phyloP scores from a whole-genome alignment of 192 early-diverging fungal genomes.

The Gigaspora rosea region DNA sequence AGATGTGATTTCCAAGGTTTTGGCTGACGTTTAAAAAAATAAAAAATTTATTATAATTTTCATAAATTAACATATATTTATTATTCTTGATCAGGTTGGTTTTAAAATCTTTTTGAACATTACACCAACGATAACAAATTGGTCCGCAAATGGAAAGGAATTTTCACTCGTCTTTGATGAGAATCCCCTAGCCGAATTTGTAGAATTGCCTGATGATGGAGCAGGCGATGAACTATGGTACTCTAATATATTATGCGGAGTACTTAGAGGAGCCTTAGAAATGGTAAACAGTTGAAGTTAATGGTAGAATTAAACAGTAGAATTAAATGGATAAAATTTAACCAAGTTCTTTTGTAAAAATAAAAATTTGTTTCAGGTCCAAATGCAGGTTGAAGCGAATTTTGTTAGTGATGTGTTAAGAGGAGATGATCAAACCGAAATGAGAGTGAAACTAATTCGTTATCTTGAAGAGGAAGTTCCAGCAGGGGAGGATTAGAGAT shows the following conservation, averaged over 20 bases:
- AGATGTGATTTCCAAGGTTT: constrained; percentile 93
- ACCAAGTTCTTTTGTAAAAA: constrained; percentile 6
- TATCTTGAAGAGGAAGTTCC: constrained; percentile 96
- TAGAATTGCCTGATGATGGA: constrained; percentile 86
- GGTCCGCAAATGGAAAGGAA: constrained; percentile 81
- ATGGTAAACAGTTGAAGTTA: constrained; percentile 65
- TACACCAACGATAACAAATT: constrained; percentile 78
- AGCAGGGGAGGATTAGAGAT: constrained; percentile 75
- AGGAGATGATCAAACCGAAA: constrained; percentile 90
- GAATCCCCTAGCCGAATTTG: constrained; percentile 96
- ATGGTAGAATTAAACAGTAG: not conserved
- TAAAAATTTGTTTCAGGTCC: constrained; percentile 45
- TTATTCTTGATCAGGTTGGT: constrained; percentile 63
- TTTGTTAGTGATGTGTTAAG: constrained; percentile 85
- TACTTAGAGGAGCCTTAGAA: constrained; percentile 91
- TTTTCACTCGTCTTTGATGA: constrained; percentile 95
- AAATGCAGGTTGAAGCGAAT: constrained; percentile 85
- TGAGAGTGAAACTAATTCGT: constrained; percentile 86
- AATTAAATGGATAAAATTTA: constrained; percentile 12
- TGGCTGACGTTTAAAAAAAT: not conserved
- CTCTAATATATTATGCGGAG: constrained; percentile 93
- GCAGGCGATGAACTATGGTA: constrained; percentile 86
- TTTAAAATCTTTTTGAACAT: constrained; percentile 97
- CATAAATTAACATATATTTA: not conserved
- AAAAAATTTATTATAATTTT: not conserved